Conservation (phyloP, 2,329 filamentous ascomycete species). For the Colletotrichum abscissum region DNA sequence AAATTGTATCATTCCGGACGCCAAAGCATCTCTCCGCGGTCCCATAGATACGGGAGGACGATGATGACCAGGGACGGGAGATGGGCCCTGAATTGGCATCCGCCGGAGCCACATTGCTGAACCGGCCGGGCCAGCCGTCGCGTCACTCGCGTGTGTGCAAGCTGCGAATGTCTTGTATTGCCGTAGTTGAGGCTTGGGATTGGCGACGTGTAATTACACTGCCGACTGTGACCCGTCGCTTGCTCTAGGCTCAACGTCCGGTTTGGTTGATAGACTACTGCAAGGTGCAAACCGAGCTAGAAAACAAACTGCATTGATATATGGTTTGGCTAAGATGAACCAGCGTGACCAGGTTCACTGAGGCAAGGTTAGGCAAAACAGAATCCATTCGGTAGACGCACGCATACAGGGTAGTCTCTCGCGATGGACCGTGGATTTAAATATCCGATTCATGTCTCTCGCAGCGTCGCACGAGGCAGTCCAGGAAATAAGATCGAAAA, state of each 20-base stretch:
- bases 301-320: neutral
- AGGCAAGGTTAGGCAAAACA: conserved; percentile 7
- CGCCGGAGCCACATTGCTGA: conserved; percentile 7
- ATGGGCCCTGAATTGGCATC: conserved; percentile 24
- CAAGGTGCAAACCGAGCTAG: neutral
- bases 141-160: neutral
- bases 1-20: conserved; percentile 30
- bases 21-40: conserved; percentile 29
- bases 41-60: conserved; percentile 28
- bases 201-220: conserved; percentile 1
- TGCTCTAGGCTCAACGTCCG: neutral
- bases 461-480: neutral
- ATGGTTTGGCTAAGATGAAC: neutral
- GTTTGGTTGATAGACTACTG: neutral
- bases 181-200: neutral
- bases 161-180: neutral
- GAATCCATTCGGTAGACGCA: conserved; percentile 14
- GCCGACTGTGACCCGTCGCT: neutral
- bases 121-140: conserved; percentile 18
- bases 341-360: neutral
- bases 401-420: neutral
- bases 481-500: neutral
- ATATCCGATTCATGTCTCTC: conserved; percentile 30
- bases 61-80: conserved; percentile 19
- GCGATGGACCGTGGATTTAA: conserved; percentile 25